These are phyloP conservation scores for Alternaria sp. DNA, from an alignment of 2,329 filamentous ascomycete genomes.

Conservation along the genomic window DNA sequence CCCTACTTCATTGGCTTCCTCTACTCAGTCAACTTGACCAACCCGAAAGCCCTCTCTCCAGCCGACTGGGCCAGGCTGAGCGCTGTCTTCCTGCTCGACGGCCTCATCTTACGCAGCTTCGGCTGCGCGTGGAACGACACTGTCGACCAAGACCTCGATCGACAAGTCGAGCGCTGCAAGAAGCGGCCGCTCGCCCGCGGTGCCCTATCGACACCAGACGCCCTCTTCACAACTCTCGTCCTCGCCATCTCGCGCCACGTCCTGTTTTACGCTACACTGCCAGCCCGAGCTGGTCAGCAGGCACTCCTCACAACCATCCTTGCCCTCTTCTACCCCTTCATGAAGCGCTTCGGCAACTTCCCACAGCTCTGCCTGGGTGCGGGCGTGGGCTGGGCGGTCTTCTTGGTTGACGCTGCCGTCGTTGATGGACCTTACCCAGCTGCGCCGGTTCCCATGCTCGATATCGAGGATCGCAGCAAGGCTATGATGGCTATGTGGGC, in stretches of 20 bases:
- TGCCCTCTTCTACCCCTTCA: conserved; percentile 59
- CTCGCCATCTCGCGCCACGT: conserved; percentile 4
- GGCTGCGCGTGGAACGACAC: conserved; percentile 65
- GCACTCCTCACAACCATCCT: conserved; percentile 55
- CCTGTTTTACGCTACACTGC: not conserved
- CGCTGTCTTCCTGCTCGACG: conserved; percentile 58
- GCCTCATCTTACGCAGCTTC: conserved; percentile 36
- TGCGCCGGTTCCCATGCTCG: not conserved
- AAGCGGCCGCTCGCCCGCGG: conserved; percentile 50
- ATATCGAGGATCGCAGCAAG: conserved; percentile 2
- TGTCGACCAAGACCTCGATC: conserved; percentile 63
- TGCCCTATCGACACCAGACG: conserved; percentile 56
- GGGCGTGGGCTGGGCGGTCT: conserved; percentile 14
- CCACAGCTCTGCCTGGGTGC: conserved; percentile 62
- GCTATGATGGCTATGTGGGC: conserved; percentile 9
- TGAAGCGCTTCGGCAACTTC: conserved; percentile 63
- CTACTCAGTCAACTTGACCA: conserved; percentile 41
- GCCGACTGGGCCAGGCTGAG: conserved; percentile 19
- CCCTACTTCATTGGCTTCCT: conserved; percentile 52
- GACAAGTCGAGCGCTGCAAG: conserved; percentile 46
- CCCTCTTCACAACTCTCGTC: conserved; percentile 4
- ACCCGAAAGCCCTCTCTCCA: conserved; percentile 8
- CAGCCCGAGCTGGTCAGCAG: conserved; percentile 30
- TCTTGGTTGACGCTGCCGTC: conserved; percentile 10
- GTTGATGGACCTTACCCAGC: conserved; percentile 1